phyloP scores from a whole-genome alignment of 2,329 filamentous ascomycete species.

The Tolypocladium tropicale region DNA sequence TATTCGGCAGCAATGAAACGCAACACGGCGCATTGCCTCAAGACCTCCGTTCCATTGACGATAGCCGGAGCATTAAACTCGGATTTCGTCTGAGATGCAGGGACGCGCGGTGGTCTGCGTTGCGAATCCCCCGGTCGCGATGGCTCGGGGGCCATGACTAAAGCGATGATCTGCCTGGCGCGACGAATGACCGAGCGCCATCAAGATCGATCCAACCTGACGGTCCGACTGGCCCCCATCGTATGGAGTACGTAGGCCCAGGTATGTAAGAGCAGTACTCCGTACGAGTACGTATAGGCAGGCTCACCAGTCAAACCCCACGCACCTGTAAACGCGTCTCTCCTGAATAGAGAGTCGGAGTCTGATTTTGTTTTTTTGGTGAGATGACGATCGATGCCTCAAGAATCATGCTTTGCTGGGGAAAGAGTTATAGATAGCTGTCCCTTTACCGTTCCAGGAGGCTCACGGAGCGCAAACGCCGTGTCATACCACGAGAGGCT shows the following conservation, averaged over 20 bases:
- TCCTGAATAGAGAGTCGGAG: too few species aligned
- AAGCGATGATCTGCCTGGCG: background rate
- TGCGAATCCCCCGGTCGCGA: background rate
- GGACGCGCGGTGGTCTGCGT: background rate
- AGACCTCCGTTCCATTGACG: too few species aligned
- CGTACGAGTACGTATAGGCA: too few species aligned
- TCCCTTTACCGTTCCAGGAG: background rate
- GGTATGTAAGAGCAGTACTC: too few species aligned
- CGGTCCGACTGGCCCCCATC: background rate
- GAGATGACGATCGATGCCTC: background rate
- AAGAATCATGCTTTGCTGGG: background rate
- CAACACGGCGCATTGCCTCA: background rate
- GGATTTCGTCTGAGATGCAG: background rate
- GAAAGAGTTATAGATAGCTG: background rate
- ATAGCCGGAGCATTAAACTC: background rate
- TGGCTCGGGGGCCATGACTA: background rate
- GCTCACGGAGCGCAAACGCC: background rate
- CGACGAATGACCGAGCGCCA: background rate
- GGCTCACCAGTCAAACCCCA: background rate
- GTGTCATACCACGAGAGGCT: background rate
- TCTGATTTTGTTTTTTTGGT: background rate
- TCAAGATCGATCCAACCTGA: background rate
- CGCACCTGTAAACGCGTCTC: background rate
- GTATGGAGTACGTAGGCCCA: background rate
- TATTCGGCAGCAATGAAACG: background rate